Percentiles rank a stretch among this genome's conserved stretches.
Conservation (phyloP, 202 grass and related monocot species). For the Zizania palustris region DNA sequence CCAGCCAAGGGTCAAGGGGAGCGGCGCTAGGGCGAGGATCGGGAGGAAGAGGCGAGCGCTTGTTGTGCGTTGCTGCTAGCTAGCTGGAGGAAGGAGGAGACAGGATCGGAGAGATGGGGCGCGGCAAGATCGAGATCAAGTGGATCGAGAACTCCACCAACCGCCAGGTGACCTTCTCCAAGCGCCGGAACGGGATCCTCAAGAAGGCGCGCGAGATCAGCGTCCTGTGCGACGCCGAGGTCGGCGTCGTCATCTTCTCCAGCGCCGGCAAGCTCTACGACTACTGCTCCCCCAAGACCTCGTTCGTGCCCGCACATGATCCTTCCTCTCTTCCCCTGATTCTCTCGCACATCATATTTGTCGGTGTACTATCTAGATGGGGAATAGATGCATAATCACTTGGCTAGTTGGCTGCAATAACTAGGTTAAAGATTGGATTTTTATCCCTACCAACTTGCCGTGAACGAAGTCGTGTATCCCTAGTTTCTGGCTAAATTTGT, state of each 20-base stretch:
- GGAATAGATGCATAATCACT: neutral
- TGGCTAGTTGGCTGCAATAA: neutral
- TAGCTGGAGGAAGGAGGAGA: neutral
- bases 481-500: constrained; percentile 18
- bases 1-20: constrained; percentile 19
- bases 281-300: constrained; percentile 69
- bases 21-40: neutral
- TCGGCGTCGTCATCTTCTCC: constrained; percentile 81
- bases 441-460: neutral
- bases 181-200: constrained; percentile 83
- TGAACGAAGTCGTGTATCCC: neutral
- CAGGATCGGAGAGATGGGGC: constrained; percentile 54
- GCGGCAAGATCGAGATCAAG: constrained; percentile 96
- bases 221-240: constrained; percentile 70
- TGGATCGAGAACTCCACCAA: constrained; percentile 95
- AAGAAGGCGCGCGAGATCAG: constrained; percentile 93
- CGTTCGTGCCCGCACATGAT: constrained; percentile 28
- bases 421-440: neutral
- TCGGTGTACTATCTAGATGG: neutral
- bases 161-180: constrained; percentile 87
- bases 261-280: constrained; percentile 81
- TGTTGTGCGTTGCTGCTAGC: constrained; percentile 5
- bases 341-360: neutral
- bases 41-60: constrained; percentile 8
- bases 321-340: neutral